These are phyloP conservation scores for Oidiodendron maius DNA, from an alignment of 495 filamentous ascomycete genomes.

Conservation along the genomic window DNA sequence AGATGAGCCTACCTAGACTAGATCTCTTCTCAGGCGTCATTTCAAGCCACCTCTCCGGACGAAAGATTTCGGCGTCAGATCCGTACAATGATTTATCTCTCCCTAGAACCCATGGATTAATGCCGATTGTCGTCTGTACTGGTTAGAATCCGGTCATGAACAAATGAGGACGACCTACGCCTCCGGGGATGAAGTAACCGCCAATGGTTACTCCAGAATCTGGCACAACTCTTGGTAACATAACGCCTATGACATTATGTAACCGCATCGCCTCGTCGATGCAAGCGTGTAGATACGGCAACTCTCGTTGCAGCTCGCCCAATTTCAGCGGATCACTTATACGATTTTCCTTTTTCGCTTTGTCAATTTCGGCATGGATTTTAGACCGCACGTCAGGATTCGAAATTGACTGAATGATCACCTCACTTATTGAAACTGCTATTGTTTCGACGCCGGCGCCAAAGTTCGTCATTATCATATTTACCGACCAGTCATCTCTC, in stretches of 20 bases:
- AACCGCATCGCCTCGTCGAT: slow-evolving; percentile 12
- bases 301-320: slow-evolving; percentile 1
- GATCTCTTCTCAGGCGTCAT: background rate
- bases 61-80: slow-evolving; percentile 52
- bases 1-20: background rate
- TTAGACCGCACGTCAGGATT: slow-evolving; percentile 18
- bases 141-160: background rate
- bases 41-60: slow-evolving; percentile 63
- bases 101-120: slow-evolving; percentile 12
- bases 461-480: slow-evolving; percentile 41
- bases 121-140: slow-evolving; percentile 9
- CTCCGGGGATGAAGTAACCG: slow-evolving; percentile 5
- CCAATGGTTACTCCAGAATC: slow-evolving; percentile 5
- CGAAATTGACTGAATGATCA: slow-evolving; percentile 28
- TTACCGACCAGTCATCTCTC: slow-evolving; percentile 34
- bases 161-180: slow-evolving; percentile 7
- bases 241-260: slow-evolving; percentile 5
- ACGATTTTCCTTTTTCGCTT: slow-evolving; percentile 4
- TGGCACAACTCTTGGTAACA: slow-evolving; percentile 6
- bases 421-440: slow-evolving; percentile 37
- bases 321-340: slow-evolving; percentile 4
- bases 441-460: slow-evolving; percentile 41
- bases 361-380: slow-evolving; percentile 24
- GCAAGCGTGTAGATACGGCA: slow-evolving; percentile 10
- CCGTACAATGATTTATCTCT: slow-evolving; percentile 42